Evolutionary conservation across 2,329 filamentous ascomycete genomes (phyloP).

Genomic region (Phoma herbarum): DNA sequence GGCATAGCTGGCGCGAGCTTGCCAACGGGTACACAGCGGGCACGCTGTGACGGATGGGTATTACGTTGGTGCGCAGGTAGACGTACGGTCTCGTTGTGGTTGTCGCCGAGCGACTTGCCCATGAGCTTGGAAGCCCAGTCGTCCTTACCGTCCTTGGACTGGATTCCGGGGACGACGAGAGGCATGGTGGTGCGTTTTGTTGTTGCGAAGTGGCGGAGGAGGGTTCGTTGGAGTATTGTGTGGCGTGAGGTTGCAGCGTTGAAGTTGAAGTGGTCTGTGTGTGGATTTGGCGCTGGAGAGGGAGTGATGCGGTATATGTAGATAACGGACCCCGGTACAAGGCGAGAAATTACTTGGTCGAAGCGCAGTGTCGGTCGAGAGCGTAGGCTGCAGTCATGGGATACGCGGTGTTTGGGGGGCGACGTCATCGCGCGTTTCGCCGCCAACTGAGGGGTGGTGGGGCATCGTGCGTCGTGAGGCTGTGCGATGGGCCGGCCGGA

Average conservation of each 20-base stretch:
- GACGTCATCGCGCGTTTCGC: slow-evolving; percentile 37
- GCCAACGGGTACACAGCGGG: slow-evolving; percentile 8
- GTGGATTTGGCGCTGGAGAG: too few relatives aligned
- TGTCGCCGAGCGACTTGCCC: slow-evolving; percentile 62
- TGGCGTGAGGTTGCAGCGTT: not conserved
- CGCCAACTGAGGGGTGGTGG: slow-evolving; percentile 21
- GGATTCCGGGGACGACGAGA: slow-evolving; percentile 60
- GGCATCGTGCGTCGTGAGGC: too few relatives aligned
- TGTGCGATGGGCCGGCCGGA: not conserved
- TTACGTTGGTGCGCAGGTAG: too few relatives aligned
- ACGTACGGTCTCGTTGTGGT: slow-evolving; percentile 55
- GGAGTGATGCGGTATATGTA: too few relatives aligned
- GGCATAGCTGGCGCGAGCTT: not conserved
- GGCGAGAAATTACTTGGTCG: slow-evolving; percentile 27
- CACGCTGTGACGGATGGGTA: not conserved
- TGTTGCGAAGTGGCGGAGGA: slow-evolving; percentile 4
- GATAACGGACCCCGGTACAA: slow-evolving; percentile 19
- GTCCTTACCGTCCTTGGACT: slow-evolving; percentile 48
- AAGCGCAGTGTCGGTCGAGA: slow-evolving; percentile 22
- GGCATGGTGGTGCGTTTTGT: slow-evolving; percentile 52
- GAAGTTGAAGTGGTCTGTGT: not conserved
- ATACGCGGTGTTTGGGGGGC: slow-evolving; percentile 22
- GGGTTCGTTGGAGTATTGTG: slow-evolving; percentile 11
- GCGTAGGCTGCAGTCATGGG: slow-evolving; percentile 26
- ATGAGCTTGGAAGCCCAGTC: slow-evolving; percentile 60